A percentile compares a stretch with the other conserved stretches of the same genome.
These are phyloP conservation scores for Penstemon newberryi DNA, from an alignment of 257 asterid genomes.

Conservation along the genomic window DNA sequence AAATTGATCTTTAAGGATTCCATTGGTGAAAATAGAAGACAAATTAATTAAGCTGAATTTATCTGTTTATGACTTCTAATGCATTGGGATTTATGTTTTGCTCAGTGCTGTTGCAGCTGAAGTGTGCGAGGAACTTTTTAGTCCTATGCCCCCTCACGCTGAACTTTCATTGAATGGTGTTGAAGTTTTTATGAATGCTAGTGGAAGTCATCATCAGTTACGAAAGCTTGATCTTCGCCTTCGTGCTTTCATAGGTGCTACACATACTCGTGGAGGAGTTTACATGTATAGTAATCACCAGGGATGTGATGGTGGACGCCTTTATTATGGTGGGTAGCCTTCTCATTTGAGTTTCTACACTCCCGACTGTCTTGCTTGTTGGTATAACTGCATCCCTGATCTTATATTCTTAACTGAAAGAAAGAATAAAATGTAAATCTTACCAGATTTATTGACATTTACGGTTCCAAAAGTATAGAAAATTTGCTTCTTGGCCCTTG, in stretches of 20 bases:
- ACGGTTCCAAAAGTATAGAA: no score
- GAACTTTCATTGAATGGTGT: constrained; percentile 84
- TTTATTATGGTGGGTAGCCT: constrained; percentile 54
- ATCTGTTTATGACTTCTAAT: not conserved
- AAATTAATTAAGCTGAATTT: not conserved
- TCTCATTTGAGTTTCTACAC: not conserved
- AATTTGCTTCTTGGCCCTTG: no score
- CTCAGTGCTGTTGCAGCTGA: constrained; percentile 82
- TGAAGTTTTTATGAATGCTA: constrained; percentile 85
- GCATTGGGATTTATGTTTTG: not conserved
- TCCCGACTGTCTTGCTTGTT: no score
- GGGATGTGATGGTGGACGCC: constrained; percentile 83
- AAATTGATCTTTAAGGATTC: not conserved
- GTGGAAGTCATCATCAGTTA: constrained; percentile 73
- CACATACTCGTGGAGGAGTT: constrained; percentile 74
- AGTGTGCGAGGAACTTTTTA: constrained; percentile 71
- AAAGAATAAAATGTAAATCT: no score
- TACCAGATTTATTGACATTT: no score
- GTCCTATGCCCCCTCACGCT: constrained; percentile 63
- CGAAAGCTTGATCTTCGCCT: constrained; percentile 63
- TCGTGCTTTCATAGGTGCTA: constrained; percentile 66
- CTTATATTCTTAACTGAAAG: no score
- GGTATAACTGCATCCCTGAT: not conserved
- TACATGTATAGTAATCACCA: constrained; percentile 82
- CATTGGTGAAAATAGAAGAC: constrained; percentile 13